Evolutionary conservation across 768 basidiomycete species (phyloP), one percentile per base, ranked within the genome.

Genomic region (Serendipita indica): DNA sequence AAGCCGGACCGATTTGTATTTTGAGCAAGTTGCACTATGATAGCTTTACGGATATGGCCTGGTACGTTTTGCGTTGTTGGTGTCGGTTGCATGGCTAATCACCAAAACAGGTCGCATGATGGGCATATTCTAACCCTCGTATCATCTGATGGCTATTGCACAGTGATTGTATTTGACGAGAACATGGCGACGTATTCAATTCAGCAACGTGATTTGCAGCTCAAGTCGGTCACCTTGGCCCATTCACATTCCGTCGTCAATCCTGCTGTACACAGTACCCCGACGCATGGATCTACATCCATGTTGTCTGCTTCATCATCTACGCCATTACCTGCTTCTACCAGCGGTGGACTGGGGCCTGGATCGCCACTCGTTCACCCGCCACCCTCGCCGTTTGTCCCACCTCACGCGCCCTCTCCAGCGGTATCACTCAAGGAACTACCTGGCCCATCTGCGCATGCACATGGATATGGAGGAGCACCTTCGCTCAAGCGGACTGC

Each of bases 91-190:
- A 10, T 32, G 20, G 58, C 56, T 25, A 58, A 41, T 27, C n/a
- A 56, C 25, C 30, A 13, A 45, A 41, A 25, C 65, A 98, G 94
- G 94, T 94, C 94, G 1, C 82, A 91, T 1, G 96, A 98, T 65
- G 96, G 96, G 2, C 90, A 96, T 69, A 81, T 87, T 39, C 77
- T 99, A 16, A 80, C 98, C 52, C 79, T 97, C 27, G 86, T 92
- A 1, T 89, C 91, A 0, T 82, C 91, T 27, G 96, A 99, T 67
- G 96, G 96, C 0, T 99, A 98, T 70, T 98, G 96, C 73, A 96
- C 94, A 0, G 78, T 97, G 60, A 77, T 96, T 64, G 78, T 89
- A 20, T 97, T 99, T 68, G 93, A 97, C 71, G 94, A 98, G 70
- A 85, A 94, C 59, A 78, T 97, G 1, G 80, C 89, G 0, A 77